Base-by-base conservation (phyloP, 495 filamentous ascomycete species). In the Podospora australis region DNA sequence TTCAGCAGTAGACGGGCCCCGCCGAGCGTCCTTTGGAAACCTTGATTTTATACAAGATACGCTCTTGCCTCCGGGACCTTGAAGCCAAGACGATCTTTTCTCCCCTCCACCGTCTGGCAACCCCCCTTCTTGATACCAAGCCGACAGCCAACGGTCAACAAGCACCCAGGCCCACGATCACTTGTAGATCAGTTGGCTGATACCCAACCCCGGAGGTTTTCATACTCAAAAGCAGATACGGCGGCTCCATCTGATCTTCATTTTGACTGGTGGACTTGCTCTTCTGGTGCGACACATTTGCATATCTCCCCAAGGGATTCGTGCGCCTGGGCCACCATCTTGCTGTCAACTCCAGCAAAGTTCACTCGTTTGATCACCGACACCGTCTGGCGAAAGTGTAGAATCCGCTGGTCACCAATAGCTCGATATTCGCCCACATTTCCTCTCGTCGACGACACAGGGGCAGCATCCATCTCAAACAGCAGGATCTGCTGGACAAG, bases 1-100 rank as follows among this genome's bases (percentile, higher is more conserved):
- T 57, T 44, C 45, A 49, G 38, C 38, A 44, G 46, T 39, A 61
- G 59, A 64, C 55, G 60, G 57, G 61, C 59, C 65, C 66, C 67
- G 65, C 68, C 59, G 47, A 55, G 34, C 48, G 54, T 52, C 46
- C 19, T 44, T 54, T 60, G 48, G 43, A 49, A 45, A 49, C 52
- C 47, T 57, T 47, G 38, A 47, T 49, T 39, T 54, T 49, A 56
- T 62, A 63, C 58, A 62, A 63, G 58, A 62, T 58, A 56, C 50
- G 55, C 48, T 58, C 52, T 48, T 55, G 44, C 49, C 56, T 56
- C 56, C 42, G 42, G 52, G 48, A 46, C 34, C 39, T 45, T 52
- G 35, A 46, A 36, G 39, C 48, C 46, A 46, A 53, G 60, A 11
- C 36, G 34, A 39, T 46, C 50, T 22, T 46, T 38, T 41, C 24